These are phyloP conservation scores for Leishmania arabica DNA, from an alignment of 208 protist species.

Conservation along the genomic window DNA sequence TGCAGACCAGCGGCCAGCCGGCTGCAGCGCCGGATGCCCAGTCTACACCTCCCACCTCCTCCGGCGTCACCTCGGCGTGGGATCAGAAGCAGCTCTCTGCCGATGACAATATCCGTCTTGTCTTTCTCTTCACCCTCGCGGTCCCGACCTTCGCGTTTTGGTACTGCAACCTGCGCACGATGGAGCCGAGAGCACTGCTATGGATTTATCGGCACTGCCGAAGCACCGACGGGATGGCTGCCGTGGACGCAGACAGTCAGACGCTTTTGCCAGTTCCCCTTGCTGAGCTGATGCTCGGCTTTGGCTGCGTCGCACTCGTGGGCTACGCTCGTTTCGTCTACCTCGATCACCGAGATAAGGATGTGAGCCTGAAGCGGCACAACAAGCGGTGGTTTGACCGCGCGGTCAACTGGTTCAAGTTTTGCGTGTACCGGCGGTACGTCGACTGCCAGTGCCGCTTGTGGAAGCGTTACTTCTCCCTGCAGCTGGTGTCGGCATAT, in stretches of 20 bases:
- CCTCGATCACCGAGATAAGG: slow-evolving; percentile 31
- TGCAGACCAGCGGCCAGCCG: slow-evolving; percentile 13
- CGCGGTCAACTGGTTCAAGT: slow-evolving; percentile 38
- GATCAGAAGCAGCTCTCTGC: slow-evolving; percentile 19
- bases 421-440: slow-evolving; percentile 22
- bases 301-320: background rate
- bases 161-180: slow-evolving; percentile 15
- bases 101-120: slow-evolving; percentile 19
- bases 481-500: slow-evolving; percentile 40
- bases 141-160: slow-evolving; percentile 13
- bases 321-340: slow-evolving; percentile 33
- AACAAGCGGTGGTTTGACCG: slow-evolving; percentile 25
- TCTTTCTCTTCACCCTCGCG: slow-evolving; percentile 27
- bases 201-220: slow-evolving; percentile 2
- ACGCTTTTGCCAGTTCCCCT: background rate
- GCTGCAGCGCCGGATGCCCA: slow-evolving; percentile 3
- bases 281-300: background rate
- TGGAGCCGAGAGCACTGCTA: slow-evolving; percentile 11
- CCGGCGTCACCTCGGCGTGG: slow-evolving; percentile 16
- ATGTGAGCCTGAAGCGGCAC: slow-evolving; percentile 33
- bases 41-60: slow-evolving; percentile 1
- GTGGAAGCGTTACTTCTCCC: slow-evolving; percentile 38
- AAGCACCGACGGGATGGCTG: background rate
- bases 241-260: background rate
- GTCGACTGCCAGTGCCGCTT: slow-evolving; percentile 27